Percentiles rank a stretch among this genome's conserved stretches.
These are phyloP conservation scores for Ulota crispa DNA, from an alignment of 225 moss, liverwort and hornwort genomes.

Conservation along the genomic window DNA sequence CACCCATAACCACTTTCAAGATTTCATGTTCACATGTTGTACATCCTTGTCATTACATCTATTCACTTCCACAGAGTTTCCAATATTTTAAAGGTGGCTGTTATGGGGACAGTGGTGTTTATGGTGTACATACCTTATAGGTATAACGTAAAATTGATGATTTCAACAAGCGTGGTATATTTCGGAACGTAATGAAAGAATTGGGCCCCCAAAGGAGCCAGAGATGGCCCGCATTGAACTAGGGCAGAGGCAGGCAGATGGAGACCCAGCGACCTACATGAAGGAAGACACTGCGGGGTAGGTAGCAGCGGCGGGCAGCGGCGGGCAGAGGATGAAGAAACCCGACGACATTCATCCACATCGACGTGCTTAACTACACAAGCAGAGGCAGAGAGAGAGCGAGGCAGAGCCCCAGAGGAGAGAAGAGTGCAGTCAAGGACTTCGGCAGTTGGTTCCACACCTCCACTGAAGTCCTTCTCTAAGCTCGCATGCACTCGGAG, in stretches of 20 bases:
- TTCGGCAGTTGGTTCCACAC: slow-evolving; percentile 9
- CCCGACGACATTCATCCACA: neutral
- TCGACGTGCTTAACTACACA: slow-evolving; percentile 3
- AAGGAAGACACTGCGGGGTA: neutral
- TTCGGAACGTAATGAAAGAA: too few relatives aligned
- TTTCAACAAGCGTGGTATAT: too few relatives aligned
- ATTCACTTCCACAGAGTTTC: too few relatives aligned
- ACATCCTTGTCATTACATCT: too few relatives aligned
- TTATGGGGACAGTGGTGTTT: too few relatives aligned
- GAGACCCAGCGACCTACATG: slow-evolving; percentile 14
- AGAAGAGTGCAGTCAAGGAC: neutral
- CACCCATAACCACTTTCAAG: too few relatives aligned
- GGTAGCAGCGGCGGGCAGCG: slow-evolving; percentile 10
- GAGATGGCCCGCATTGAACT: slow-evolving; percentile 21
- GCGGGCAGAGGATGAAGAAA: slow-evolving; percentile 15
- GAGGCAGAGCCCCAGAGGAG: neutral
- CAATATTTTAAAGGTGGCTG: too few relatives aligned
- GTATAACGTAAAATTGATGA: too few relatives aligned
- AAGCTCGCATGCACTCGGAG: neutral
- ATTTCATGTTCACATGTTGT: too few relatives aligned
- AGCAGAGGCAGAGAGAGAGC: too few relatives aligned
- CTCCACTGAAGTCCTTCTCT: slow-evolving; percentile 13
- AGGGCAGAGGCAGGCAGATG: slow-evolving; percentile 3
- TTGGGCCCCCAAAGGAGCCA: neutral
- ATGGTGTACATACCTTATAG: too few relatives aligned